phyloP scores from a whole-genome alignment of 768 basidiomycete genomes.

The Lactifluus pinguis region DNA sequence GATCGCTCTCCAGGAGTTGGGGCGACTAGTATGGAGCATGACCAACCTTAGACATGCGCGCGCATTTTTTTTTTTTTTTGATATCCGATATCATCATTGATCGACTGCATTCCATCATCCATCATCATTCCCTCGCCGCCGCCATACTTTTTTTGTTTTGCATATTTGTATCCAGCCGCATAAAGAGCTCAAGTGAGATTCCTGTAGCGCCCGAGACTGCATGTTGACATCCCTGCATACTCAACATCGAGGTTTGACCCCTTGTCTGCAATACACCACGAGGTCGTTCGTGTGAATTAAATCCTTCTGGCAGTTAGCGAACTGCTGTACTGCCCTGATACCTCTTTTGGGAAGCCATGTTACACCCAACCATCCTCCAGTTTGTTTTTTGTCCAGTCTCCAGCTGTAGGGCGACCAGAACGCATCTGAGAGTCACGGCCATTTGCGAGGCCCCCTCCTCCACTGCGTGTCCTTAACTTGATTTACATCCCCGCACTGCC shows the following conservation, averaged over 20 bases:
- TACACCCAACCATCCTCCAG: too few species aligned
- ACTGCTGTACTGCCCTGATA: not conserved
- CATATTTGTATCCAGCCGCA: conserved; percentile 6
- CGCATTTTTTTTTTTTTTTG: not conserved
- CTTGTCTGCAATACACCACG: not conserved
- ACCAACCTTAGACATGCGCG: not conserved
- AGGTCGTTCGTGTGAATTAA: not conserved
- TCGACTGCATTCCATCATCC: not conserved
- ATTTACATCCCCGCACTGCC: too few species aligned
- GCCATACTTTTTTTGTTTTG: not conserved
- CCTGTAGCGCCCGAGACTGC: not conserved
- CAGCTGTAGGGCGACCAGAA: not conserved
- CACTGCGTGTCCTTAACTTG: too few species aligned
- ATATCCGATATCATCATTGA: not conserved
- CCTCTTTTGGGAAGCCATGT: not conserved
- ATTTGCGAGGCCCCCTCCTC: too few species aligned
- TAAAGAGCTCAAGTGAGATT: not conserved
- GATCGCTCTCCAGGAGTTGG: conserved; percentile 28
- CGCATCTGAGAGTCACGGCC: not conserved
- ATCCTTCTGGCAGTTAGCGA: not conserved
- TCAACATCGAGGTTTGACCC: not conserved
- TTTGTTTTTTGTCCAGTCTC: too few species aligned
- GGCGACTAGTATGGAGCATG: conserved; percentile 21
- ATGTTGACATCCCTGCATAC: not conserved
- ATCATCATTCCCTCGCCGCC: not conserved